Percentiles rank a stretch among this genome's conserved stretches.
Conservation (phyloP, 192 early-diverging fungal species). For the Linnemannia schmuckeri region DNA sequence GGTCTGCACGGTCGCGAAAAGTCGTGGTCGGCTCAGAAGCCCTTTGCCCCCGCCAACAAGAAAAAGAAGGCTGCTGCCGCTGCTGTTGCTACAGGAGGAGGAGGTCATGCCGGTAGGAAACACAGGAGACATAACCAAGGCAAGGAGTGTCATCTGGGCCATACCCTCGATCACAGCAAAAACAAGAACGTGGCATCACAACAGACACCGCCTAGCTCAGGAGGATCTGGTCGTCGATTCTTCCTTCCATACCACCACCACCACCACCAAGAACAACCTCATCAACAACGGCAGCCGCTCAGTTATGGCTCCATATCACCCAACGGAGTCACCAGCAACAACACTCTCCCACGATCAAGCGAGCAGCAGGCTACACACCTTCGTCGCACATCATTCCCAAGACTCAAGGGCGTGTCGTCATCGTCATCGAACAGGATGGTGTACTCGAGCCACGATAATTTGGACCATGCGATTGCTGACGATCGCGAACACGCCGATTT, state of each 20-base stretch:
- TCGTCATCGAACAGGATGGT: not conserved
- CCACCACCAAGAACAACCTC: not conserved
- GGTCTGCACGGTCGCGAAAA: not conserved
- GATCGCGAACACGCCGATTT: constrained; percentile 48
- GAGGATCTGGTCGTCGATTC: not conserved
- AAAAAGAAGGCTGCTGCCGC: constrained; percentile 23
- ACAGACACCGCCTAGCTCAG: not conserved
- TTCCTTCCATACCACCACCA: constrained; percentile 5
- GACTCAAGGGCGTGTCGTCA: constrained; percentile 13
- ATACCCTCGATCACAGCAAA: not conserved
- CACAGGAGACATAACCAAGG: constrained; percentile 8
- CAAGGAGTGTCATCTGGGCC: constrained; percentile 16
- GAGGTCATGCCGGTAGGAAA: not conserved
- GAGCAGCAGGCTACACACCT: constrained; percentile 24
- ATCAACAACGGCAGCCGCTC: not conserved
- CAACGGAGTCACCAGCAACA: not conserved
- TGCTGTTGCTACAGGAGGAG: not conserved
- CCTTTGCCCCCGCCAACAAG: constrained; percentile 49
- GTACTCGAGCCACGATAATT: constrained; percentile 43
- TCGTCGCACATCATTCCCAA: constrained; percentile 45
- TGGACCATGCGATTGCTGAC: constrained; percentile 47
- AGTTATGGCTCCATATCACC: constrained; percentile 18
- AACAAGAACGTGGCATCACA: not conserved
- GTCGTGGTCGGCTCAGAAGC: constrained; percentile 43
- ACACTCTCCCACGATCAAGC: not conserved